Evolutionary conservation across 768 basidiomycete genomes (phyloP), one percentile per base, ranked within the genome.

Genomic region (Tulasnella sp.): DNA sequence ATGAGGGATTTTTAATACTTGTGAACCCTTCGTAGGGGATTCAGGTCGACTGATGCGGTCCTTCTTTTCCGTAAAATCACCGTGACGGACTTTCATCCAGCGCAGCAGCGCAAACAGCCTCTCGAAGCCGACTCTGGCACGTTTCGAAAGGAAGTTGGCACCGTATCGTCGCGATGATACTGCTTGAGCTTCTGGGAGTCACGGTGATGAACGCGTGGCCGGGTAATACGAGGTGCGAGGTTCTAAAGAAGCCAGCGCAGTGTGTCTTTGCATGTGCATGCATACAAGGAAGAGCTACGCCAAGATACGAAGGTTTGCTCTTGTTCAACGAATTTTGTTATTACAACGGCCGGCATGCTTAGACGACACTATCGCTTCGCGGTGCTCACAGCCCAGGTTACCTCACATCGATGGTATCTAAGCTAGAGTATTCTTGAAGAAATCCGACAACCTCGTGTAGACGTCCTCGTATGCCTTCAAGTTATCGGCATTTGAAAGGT

Each of bases 391-490:
- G 9, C 7, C 47, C 47, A 22, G 11, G n/a, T 26, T n/a, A 22
- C 40, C 26, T 26, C 1, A 19, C 47, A 52, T 26, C 22, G 17
- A 16, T 17, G 14, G 42, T n/a, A 44, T 26, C 8, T 39, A 64
- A 32, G 63, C 63, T 11, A 72, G 34, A 26, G 40, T 32, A 32
- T 36, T 63, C 62, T 65, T 62, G 35, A 72, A 72, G 70, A 72
- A 72, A 11, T 37, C n/a, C 17, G 70, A 29, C 5, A 62, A 3
- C 32, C 52, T 8, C 12, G 26, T 39, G 35, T 72, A 72, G 17
- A 72, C 70, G 42, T 72, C 70, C 26, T 72, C 36, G 70, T 72
- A 72, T 40, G 65, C 29, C 70, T 72, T 72, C 7, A 72, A 39
- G 70, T 72, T 72, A n/a, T 72, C 70, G 37, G 47, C 17, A 32